Evolutionary conservation across 306 rosid species (phyloP), one percentile per base, ranked within the genome.

Genomic region (Medicago lupulina): DNA sequence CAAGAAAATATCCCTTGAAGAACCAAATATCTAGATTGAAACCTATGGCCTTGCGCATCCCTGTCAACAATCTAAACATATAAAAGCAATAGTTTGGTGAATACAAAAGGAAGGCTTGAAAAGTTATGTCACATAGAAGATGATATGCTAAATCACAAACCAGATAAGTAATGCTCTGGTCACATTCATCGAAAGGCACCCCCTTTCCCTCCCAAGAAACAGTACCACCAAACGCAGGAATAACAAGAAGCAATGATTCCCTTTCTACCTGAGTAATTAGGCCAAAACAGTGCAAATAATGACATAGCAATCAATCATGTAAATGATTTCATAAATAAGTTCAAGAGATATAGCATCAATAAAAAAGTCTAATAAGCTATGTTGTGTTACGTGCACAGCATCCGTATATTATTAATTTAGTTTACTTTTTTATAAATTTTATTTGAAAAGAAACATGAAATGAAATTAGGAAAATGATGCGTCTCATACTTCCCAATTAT

Each of bases 131-230:
- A 68, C 55, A 2, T 68, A 36, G 14, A n/a, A 67, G 71, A 67
- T 4, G 5, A 38, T 21, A 58, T 41, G 43, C 55, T 34, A 65
- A 25, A 55, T 31, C 72, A 47, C 75, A 75, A 76, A 87, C 98
- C 96, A 91, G 96, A 87, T 93, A 88, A 39, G 93, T 87, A 76
- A 91, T 88, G 85, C 83, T 83, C 47, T 86, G 83, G 13, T 93
- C 97, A 9, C 80, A 79, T 74, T 89, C 93, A 40, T 76, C 78
- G 68, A 85, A 93, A 53, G 98, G 98, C 57, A 92, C 92, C 13
- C 89, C 98, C 38, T 89, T 89, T 66, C 98, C 93, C 67, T 91
- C 93, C 97, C 31, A 91, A 23, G 97, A 91, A 76, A 93, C 93
- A 39, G 71, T 70, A 40, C 98, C 98, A 21, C 96, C 97, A 84